A percentile compares a stretch with the other conserved stretches of the same genome.
Evolutionary conservation across 2,329 filamentous ascomycete genomes (phyloP).

Genomic region (Diaporthe citri): DNA sequence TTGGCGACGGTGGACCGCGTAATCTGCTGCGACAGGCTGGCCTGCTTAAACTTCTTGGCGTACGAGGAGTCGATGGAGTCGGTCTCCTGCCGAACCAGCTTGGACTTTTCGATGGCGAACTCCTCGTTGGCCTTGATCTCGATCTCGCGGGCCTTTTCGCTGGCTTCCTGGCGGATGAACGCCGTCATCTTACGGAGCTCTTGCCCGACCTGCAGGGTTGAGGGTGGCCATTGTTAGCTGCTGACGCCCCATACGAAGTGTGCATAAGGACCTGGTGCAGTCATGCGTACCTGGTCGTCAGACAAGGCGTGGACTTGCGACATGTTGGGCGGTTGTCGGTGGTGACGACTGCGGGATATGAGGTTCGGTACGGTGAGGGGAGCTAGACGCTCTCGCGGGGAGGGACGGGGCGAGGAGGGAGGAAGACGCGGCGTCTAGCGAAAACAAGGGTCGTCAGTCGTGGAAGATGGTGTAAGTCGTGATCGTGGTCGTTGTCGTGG

Average conservation of each 20-base stretch:
- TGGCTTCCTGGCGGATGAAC: slow-evolving; percentile 99
- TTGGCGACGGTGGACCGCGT: slow-evolving; percentile 96
- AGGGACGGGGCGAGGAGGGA: neutral
- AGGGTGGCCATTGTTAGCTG: slow-evolving; percentile 34
- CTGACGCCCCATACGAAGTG: slow-evolving; percentile 34
- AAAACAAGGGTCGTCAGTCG: slow-evolving; percentile 19
- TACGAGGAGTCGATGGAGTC: slow-evolving; percentile 91
- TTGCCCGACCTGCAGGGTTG: slow-evolving; percentile 80
- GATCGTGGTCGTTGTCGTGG: slow-evolving; percentile 18
- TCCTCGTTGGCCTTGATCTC: slow-evolving; percentile 99
- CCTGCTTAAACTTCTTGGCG: slow-evolving; percentile 99
- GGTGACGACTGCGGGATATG: slow-evolving; percentile 40
- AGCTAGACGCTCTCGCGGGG: slow-evolving; percentile 22
- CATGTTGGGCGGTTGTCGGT: slow-evolving; percentile 71
- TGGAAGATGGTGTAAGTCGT: slow-evolving; percentile 15
- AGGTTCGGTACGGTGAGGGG: slow-evolving; percentile 25
- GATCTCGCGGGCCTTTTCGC: slow-evolving; percentile 97
- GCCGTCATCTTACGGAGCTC: slow-evolving; percentile 99
- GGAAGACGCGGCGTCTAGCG: slow-evolving; percentile 6
- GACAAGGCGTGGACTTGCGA: slow-evolving; percentile 94
- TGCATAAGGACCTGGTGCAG: neutral
- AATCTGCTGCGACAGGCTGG: slow-evolving; percentile 98
- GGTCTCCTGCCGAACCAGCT: slow-evolving; percentile 96
- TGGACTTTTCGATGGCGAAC: slow-evolving; percentile 98
- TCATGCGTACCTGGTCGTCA: slow-evolving; percentile 86